Percentiles rank a stretch among this genome's conserved stretches.
These are phyloP conservation scores for Vitis hybrid DNA, from an alignment of 177 flowering plant species.

Conservation along the genomic window DNA sequence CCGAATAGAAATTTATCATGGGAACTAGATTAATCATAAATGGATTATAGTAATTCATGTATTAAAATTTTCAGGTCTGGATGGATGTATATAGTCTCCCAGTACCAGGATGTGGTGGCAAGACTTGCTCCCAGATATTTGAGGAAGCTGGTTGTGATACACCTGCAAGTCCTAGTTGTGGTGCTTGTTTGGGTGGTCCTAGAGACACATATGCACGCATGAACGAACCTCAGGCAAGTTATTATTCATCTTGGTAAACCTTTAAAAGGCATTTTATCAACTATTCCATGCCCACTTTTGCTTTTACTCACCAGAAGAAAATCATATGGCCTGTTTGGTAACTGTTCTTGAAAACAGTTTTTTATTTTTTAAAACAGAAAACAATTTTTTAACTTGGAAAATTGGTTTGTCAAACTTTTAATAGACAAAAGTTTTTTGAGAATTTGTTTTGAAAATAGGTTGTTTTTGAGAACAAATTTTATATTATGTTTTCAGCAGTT, in stretches of 20 bases:
- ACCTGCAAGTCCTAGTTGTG: conserved; percentile 95
- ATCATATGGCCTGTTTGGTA: too few relatives aligned
- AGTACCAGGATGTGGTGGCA: conserved; percentile 94
- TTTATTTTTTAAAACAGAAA: too few relatives aligned
- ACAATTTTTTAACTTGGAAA: too few relatives aligned
- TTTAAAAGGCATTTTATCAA: too few relatives aligned
- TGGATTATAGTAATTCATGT: background rate
- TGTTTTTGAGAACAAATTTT: too few relatives aligned
- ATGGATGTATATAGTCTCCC: conserved; percentile 81
- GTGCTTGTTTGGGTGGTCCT: conserved; percentile 98
- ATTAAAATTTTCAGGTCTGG: conserved; percentile 71
- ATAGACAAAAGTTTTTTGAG: too few relatives aligned
- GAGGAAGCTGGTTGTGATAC: conserved; percentile 99
- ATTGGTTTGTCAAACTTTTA: too few relatives aligned
- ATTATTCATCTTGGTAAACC: background rate
- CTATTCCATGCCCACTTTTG: too few relatives aligned
- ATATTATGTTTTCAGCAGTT: too few relatives aligned
- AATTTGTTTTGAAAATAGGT: too few relatives aligned
- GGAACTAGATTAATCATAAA: background rate
- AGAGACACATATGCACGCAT: conserved; percentile 97
- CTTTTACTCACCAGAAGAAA: too few relatives aligned
- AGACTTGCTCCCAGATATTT: conserved; percentile 97
- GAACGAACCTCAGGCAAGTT: conserved; percentile 88
- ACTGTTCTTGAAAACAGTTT: too few relatives aligned
- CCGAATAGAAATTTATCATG: background rate